These are phyloP conservation scores for Nosema granulosis DNA, from an alignment of 371 early-diverging fungal species.

Conservation along the genomic window DNA sequence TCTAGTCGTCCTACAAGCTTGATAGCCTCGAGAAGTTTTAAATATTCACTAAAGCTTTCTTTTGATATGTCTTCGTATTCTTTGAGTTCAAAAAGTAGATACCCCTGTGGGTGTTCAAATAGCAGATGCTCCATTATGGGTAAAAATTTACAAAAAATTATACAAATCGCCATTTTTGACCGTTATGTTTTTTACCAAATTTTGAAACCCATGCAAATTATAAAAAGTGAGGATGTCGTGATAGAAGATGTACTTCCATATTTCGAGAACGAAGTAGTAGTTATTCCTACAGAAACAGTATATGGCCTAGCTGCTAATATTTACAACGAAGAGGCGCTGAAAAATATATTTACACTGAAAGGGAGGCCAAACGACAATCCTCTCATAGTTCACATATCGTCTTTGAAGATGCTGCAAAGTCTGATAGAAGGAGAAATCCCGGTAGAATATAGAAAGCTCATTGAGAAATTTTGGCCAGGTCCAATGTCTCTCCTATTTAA, in stretches of 20 bases:
- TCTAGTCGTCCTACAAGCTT: conserved; percentile 13
- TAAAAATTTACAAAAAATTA: not conserved
- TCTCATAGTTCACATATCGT: conserved; percentile 89
- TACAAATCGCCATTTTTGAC: no score
- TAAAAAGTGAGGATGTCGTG: conserved; percentile 13
- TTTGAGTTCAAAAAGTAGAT: conserved; percentile 53
- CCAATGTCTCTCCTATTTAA: conserved; percentile 88
- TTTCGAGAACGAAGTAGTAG: conserved; percentile 69
- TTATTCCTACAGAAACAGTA: conserved; percentile 97
- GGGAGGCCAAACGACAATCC: conserved; percentile 93
- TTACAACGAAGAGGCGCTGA: conserved; percentile 71
- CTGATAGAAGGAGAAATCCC: conserved; percentile 68
- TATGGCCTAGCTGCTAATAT: conserved; percentile 95
- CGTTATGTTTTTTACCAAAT: not conserved
- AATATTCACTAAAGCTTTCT: conserved; percentile 36
- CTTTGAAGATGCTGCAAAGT: conserved; percentile 76
- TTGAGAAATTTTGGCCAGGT: conserved; percentile 86
- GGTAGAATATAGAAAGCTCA: conserved; percentile 57
- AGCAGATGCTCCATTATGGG: conserved; percentile 48
- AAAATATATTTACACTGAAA: conserved; percentile 81
- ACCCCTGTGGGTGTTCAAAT: conserved; percentile 55
- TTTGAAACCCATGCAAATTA: conserved; percentile 25
- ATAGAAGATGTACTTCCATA: not conserved
- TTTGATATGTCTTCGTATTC: conserved; percentile 38
- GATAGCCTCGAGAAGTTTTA: conserved; percentile 40